Evolutionary conservation across 176 grass and related monocot genomes (phyloP).

Genomic region (Rhynchospora pubera): DNA sequence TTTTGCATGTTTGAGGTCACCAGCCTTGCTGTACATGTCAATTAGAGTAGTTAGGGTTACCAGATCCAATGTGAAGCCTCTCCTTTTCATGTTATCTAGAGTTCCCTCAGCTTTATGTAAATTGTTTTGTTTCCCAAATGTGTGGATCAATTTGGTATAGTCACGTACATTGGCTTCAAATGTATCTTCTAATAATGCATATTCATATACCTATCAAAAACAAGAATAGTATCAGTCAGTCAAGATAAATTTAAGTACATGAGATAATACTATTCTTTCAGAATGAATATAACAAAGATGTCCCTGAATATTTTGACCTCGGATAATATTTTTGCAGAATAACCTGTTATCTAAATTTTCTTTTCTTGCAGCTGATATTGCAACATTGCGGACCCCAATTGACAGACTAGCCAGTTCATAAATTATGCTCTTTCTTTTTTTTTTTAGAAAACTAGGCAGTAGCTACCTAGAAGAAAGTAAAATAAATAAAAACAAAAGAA

Average conservation of each 20-base stretch:
- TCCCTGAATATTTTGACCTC: background rate
- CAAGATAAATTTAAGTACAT: background rate
- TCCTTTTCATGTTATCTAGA: slow-evolving; percentile 53
- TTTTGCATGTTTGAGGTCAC: slow-evolving; percentile 38
- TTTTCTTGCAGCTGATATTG: background rate
- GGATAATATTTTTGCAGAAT: background rate
- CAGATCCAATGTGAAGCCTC: slow-evolving; percentile 64
- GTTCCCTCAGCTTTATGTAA: slow-evolving; percentile 59
- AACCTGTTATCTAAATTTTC: background rate
- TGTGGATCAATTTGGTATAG: slow-evolving; percentile 75
- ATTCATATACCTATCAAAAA: slow-evolving; percentile 43
- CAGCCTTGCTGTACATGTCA: slow-evolving; percentile 53
- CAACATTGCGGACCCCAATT: background rate
- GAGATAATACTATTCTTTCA: background rate
- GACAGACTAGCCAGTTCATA: background rate
- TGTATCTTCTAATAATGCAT: slow-evolving; percentile 52
- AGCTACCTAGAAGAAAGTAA: too few relatives aligned
- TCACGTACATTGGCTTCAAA: slow-evolving; percentile 73
- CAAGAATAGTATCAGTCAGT: background rate
- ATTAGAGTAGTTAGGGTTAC: slow-evolving; percentile 53
- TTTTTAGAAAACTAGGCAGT: too few relatives aligned
- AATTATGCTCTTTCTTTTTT: background rate
- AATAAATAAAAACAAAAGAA: too few relatives aligned
- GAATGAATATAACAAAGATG: background rate
- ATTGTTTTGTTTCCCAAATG: slow-evolving; percentile 57